These are phyloP conservation scores for Nicotiana noctiflora DNA, from an alignment of 257 asterid genomes.

Conservation along the genomic window DNA sequence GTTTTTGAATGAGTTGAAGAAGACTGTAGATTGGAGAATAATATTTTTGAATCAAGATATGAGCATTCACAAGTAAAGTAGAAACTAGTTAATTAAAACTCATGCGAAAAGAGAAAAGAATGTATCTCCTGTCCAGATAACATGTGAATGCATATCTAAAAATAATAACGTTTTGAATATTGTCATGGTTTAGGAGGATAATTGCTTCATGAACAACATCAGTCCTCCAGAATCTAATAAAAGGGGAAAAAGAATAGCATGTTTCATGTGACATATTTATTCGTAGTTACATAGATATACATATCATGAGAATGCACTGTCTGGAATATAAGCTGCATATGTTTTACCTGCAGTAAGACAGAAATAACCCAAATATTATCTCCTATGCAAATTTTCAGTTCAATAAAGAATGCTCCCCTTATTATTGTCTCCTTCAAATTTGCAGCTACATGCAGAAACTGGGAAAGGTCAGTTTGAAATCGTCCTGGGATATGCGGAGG, in stretches of 20 bases:
- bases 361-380: neutral
- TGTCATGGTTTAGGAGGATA: neutral
- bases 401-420: neutral
- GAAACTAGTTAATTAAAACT: neutral
- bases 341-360: neutral
- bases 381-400: neutral
- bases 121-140: neutral
- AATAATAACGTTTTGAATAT: too few species aligned
- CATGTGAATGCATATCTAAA: neutral
- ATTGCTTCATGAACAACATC: neutral
- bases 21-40: neutral
- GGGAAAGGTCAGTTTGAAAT: conserved; percentile 85
- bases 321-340: neutral
- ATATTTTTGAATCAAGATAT: neutral
- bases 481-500: conserved; percentile 59
- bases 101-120: too few species aligned
- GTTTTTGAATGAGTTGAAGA: neutral
- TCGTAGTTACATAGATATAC: neutral
- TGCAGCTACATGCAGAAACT: conserved; percentile 76
- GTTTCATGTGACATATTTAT: neutral
- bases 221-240: neutral
- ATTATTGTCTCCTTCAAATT: conserved; percentile 18
- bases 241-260: neutral
- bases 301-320: neutral
- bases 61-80: neutral